Evolutionary conservation across 495 filamentous ascomycete species (phyloP).

Genomic region (Daldinia loculata): DNA sequence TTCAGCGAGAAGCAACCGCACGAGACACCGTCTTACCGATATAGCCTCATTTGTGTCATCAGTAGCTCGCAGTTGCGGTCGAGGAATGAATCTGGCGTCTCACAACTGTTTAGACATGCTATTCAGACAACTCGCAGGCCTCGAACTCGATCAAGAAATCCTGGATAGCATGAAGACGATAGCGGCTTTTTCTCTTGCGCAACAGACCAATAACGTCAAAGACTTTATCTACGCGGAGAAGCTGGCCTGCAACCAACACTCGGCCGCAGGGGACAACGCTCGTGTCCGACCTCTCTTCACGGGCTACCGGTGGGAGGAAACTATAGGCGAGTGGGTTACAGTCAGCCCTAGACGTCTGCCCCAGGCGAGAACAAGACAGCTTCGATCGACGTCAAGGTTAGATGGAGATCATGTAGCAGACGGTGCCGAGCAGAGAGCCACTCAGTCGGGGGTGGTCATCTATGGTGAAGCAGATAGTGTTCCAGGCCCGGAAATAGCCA

Average conservation of each 20-base stretch:
- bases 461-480: slow-evolving; percentile 30
- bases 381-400: slow-evolving; percentile 28
- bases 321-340: slow-evolving; percentile 63
- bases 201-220: slow-evolving; percentile 52
- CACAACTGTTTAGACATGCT: slow-evolving; percentile 48
- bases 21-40: slow-evolving; percentile 36
- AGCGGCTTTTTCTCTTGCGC: slow-evolving; percentile 52
- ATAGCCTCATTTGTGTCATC: slow-evolving; percentile 46
- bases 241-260: slow-evolving; percentile 35
- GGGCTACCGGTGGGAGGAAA: slow-evolving; percentile 62
- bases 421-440: slow-evolving; percentile 9
- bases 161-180: slow-evolving; percentile 41
- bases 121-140: slow-evolving; percentile 36
- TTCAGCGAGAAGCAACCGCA: slow-evolving; percentile 27
- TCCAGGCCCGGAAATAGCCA: slow-evolving; percentile 32
- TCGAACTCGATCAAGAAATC: slow-evolving; percentile 28
- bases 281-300: slow-evolving; percentile 41
- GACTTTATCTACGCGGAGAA: slow-evolving; percentile 56
- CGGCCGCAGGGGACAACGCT: slow-evolving; percentile 13
- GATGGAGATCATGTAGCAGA: slow-evolving; percentile 11
- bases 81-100: slow-evolving; percentile 45
- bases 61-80: slow-evolving; percentile 48
- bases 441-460: slow-evolving; percentile 18
- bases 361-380: slow-evolving; percentile 11
- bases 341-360: slow-evolving; percentile 44